Evolutionary conservation across 768 basidiomycete genomes (phyloP).

Genomic region (Piloderma croceum): DNA sequence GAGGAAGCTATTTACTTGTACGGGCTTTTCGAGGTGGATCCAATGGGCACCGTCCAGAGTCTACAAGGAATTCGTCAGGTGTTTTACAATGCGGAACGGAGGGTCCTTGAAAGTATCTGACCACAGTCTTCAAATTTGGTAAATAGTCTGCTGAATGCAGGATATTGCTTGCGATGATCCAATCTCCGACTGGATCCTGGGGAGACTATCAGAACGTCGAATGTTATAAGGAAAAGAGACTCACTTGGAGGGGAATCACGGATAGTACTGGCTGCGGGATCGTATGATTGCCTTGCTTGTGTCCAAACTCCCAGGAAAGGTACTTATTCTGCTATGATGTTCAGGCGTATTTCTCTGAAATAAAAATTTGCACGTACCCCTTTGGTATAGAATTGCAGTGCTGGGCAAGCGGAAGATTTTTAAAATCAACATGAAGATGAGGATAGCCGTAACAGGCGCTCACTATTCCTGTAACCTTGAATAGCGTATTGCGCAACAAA

Average conservation of each 20-base stretch:
- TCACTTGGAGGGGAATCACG: conserved; percentile 34
- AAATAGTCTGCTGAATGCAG: conserved; percentile 26
- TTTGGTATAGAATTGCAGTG: too few species aligned
- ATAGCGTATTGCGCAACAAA: conserved; percentile 55
- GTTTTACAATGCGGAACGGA: too few species aligned
- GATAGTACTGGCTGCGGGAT: conserved; percentile 37
- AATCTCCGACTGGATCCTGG: conserved; percentile 42
- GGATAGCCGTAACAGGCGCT: too few species aligned
- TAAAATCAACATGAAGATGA: too few species aligned
- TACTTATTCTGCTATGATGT: conserved; percentile 39
- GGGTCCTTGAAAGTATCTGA: conserved; percentile 15
- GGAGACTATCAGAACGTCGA: background rate
- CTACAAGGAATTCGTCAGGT: too few species aligned
- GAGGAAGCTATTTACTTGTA: conserved; percentile 49
- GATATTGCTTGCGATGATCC: conserved; percentile 27
- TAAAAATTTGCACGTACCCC: too few species aligned
- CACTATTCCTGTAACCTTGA: conserved; percentile 60
- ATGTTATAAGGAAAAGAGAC: conserved; percentile 6
- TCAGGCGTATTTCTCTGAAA: too few species aligned
- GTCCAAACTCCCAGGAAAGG: conserved; percentile 31
- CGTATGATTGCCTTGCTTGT: conserved; percentile 38
- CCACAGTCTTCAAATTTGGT: conserved; percentile 30
- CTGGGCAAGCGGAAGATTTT: too few species aligned
- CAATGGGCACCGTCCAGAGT: conserved; percentile 56
- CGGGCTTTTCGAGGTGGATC: conserved; percentile 59